Evolutionary conservation across 768 basidiomycete genomes (phyloP).

Genomic region (Polyporus arcularius): DNA sequence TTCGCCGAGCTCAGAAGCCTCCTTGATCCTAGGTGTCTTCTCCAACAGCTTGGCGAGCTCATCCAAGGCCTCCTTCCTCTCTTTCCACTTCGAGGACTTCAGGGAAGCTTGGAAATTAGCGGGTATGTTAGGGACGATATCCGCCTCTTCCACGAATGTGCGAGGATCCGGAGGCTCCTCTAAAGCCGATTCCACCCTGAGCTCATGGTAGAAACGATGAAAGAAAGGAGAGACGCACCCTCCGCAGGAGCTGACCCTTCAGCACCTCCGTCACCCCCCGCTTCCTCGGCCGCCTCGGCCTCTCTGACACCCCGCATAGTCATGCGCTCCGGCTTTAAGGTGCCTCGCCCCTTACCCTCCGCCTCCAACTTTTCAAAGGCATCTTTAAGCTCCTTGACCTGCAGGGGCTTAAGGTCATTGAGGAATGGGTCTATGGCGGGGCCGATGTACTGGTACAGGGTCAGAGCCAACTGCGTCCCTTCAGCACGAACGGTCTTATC

Average conservation of each 20-base stretch:
- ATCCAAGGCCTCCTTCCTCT: conserved; percentile 89
- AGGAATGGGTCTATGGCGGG: conserved; percentile 82
- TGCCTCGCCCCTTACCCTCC: conserved; percentile 83
- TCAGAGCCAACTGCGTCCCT: conserved; percentile 73
- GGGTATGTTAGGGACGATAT: conserved; percentile 77
- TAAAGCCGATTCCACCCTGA: conserved; percentile 19
- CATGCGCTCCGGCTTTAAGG: conserved; percentile 73
- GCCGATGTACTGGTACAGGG: conserved; percentile 83
- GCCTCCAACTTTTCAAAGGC: conserved; percentile 82
- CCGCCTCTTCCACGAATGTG: conserved; percentile 76
- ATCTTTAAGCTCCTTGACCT: conserved; percentile 94
- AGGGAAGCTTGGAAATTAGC: conserved; percentile 71
- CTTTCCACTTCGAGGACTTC: conserved; percentile 97
- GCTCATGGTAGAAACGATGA: background rate
- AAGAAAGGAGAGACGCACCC: conserved; percentile 38
- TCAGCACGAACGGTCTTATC: conserved; percentile 97
- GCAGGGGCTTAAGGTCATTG: conserved; percentile 91
- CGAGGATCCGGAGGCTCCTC: conserved; percentile 72
- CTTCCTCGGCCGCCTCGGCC: conserved; percentile 47
- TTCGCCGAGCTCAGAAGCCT: conserved; percentile 75
- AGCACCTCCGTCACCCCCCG: conserved; percentile 37
- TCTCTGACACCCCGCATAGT: conserved; percentile 81
- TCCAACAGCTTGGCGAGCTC: conserved; percentile 73
- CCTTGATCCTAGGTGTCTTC: conserved; percentile 74
- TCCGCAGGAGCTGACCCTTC: conserved; percentile 39